These are phyloP conservation scores for Arthrocladium fulminans DNA, from an alignment of 2,329 filamentous ascomycete species.

Conservation along the genomic window DNA sequence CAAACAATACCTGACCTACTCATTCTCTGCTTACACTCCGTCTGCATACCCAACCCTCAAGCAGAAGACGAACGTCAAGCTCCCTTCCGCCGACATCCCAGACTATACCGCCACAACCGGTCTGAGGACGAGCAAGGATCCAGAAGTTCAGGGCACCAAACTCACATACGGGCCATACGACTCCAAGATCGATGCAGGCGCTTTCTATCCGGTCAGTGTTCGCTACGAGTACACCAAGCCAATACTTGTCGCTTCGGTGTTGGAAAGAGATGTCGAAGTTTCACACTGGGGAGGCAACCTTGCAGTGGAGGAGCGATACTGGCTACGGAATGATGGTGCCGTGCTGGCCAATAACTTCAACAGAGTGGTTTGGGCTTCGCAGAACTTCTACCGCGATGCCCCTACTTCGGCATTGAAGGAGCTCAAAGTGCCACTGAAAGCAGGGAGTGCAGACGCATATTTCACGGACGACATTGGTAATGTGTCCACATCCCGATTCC, in stretches of 20 bases:
- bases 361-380: constrained; percentile 65
- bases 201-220: constrained; percentile 61
- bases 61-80: constrained; percentile 96
- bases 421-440: constrained; percentile 67
- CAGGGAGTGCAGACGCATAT: constrained; percentile 78
- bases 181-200: constrained; percentile 65
- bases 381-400: constrained; percentile 57
- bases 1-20: constrained; percentile 76
- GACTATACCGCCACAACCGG: constrained; percentile 70
- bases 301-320: constrained; percentile 89
- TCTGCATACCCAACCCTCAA: constrained; percentile 79
- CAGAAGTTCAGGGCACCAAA: constrained; percentile 73
- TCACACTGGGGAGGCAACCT: constrained; percentile 98
- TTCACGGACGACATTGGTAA: constrained; percentile 96
- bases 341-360: constrained; percentile 65
- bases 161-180: constrained; percentile 86
- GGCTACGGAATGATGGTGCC: constrained; percentile 76
- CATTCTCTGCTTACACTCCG: constrained; percentile 74
- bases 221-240: constrained; percentile 96
- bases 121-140: constrained; percentile 52
- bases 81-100: constrained; percentile 65
- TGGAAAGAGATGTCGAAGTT: constrained; percentile 89
- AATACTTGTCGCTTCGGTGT: constrained; percentile 63
- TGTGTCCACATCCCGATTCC: constrained; percentile 85
- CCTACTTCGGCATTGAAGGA: constrained; percentile 70